Evolutionary conservation across 306 rosid genomes (phyloP), one percentile per base, ranked within the genome.

Genomic region (Benincasa hispida): DNA sequence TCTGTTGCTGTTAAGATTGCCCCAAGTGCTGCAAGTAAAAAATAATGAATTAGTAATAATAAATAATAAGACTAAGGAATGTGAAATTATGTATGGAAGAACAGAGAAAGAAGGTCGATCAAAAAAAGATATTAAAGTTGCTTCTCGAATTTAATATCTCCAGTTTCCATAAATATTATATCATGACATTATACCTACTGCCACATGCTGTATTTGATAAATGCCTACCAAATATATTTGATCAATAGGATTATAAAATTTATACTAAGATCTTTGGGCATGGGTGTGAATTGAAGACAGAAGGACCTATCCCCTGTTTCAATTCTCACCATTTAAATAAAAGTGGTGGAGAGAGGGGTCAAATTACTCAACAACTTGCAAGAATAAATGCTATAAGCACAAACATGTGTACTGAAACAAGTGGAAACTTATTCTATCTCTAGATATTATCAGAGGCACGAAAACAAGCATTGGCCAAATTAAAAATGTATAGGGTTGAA

Each of bases 1-100:
- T 86, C 91, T 6, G 91, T 89, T 1, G 91, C 93, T 5, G 91
- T 86, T 76, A 87, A 84, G 61, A 87, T 80, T 58, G 91, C 91
- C 48, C 91, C 93, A 14, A 89, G 88, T 48, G 93, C 93, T 89
- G 69, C 76, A 70, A 50, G 75, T 69, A 65, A 24, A 21, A 70
- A 74, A 58, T 3, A 58, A 3, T n/a, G n/a, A n/a, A n/a, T n/a
- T n/a, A n/a, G n/a, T 13, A 12, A 4, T 13, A 25, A 11, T 58
- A 58, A 58, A 24, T n/a, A 21, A 10, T 22, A 22, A 22, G 8
- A 3, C 15, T 45, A 41, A 41, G 59, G 8, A 55, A n/a, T 14
- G 8, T 6, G 27, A 55, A 55, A 55, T 8, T n/a, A 6, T 19
- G 59, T 9, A n/a, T n/a, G 25, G 59, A 19, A 62, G 51, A 6